Base-by-base conservation (phyloP, 768 basidiomycete species). In the Lactifluus echinatus region DNA sequence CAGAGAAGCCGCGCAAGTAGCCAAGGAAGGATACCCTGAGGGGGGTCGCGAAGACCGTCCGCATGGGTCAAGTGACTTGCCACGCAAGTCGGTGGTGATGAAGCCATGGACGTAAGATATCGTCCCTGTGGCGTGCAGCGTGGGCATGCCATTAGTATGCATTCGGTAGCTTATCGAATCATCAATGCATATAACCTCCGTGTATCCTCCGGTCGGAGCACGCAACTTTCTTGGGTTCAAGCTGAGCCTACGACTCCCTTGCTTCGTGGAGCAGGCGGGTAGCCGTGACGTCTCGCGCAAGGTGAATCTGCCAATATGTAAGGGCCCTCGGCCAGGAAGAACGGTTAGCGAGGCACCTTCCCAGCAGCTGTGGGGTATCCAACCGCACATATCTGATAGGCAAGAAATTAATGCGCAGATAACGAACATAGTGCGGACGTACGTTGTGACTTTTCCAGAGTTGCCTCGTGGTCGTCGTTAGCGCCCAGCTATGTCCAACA, bases 1-100 rank as follows among this genome's bases (percentile, higher is more conserved):
- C 23, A 17, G 40, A 37, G 46, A 59, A 49, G 52, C 53, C 26
- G 34, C 17, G 21, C 47, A 14, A 17, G 29, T 33, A 19, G 33
- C 39, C 52, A 36, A 53, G 26, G 57, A 53, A 48, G 31, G 39
- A 48, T 47, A 33, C 14, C n/a, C 19, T 33, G 28, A 28, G 23
- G 47, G 42, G 37, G 24, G 45, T n/a, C n/a, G n/a, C n/a, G 37
- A 37, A 24, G 31, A 14, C 4, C 6, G 24, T 24, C 58, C 48
- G 36, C 23, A 55, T 50, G 58, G 53, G 53, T 39, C 58, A 59
- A 58, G 17, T 26, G 29, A 55, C 58, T 40, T 59, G 48, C 48
- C 47, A 24, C 53, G 14, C 40, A 31, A 23, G 34, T 37, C 17
- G 15, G n/a, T 23, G 33, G 19, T 14, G 47, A 23, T 28, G 17